Evolutionary conservation across 1,139 yeast species (phyloP).

Genomic region (Protomyces inundatus): DNA sequence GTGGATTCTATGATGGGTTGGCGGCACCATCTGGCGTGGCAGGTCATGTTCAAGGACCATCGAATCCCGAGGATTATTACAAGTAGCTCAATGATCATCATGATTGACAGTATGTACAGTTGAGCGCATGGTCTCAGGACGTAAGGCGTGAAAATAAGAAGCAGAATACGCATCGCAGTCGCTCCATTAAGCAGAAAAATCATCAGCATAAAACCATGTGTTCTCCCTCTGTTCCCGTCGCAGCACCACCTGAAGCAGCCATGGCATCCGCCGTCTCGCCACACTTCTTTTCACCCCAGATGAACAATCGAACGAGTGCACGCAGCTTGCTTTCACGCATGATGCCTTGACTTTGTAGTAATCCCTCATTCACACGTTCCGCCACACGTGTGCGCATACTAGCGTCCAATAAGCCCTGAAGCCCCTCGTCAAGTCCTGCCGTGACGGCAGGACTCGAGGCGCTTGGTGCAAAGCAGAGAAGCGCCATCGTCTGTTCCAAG

Average conservation of each 20-base stretch:
- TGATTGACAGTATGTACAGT: not conserved
- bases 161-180: not conserved
- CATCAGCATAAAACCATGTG: not conserved
- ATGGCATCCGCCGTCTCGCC: not conserved
- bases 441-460: conserved; percentile 30
- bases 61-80: not conserved
- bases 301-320: conserved; percentile 33
- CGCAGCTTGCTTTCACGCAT: conserved; percentile 39
- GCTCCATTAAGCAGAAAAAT: not conserved
- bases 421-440: conserved; percentile 34
- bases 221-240: not conserved
- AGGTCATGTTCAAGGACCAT: not conserved
- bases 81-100: not conserved
- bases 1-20: no score
- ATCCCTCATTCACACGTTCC: conserved; percentile 39
- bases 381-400: conserved; percentile 41
- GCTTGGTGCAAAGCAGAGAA: conserved; percentile 40
- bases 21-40: no score
- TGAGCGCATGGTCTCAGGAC: not conserved
- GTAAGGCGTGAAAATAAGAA: not conserved
- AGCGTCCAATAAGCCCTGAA: conserved; percentile 38
- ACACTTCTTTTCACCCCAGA: conserved; percentile 22
- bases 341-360: conserved; percentile 39
- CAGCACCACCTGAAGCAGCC: not conserved
- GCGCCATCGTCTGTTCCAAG: conserved; percentile 43